A percentile compares a stretch with the other conserved stretches of the same genome.
These are phyloP conservation scores for Hymenoscyphus repandus DNA, from an alignment of 2,329 filamentous ascomycete genomes.

Conservation along the genomic window DNA sequence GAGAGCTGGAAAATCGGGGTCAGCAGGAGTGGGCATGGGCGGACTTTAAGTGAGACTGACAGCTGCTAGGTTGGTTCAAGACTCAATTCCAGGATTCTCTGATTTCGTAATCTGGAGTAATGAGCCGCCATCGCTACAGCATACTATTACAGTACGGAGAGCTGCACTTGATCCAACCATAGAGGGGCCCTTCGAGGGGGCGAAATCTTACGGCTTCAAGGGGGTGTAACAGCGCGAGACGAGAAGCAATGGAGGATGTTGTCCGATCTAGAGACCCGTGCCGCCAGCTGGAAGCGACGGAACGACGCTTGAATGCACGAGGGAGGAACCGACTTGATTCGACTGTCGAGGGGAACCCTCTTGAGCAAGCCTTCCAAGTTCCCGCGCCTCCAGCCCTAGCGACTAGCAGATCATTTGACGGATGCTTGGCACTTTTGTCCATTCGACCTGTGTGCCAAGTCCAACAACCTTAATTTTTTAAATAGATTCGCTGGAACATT, in stretches of 20 bases:
- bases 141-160: too few species aligned
- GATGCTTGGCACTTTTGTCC: too few species aligned
- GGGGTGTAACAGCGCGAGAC: not conserved
- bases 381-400: constrained; percentile 7
- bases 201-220: not conserved
- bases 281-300: not conserved
- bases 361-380: too few species aligned
- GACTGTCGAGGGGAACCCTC: not conserved
- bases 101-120: too few species aligned
- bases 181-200: too few species aligned
- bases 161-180: too few species aligned
- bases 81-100: too few species aligned
- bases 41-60: constrained; percentile 18
- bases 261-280: not conserved
- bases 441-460: too few species aligned
- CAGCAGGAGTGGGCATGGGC: constrained; percentile 27
- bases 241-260: not conserved
- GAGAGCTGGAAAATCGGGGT: constrained; percentile 12
- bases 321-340: not conserved
- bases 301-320: not conserved
- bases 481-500: too few species aligned
- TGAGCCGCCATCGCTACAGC: too few species aligned
- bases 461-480: too few species aligned
- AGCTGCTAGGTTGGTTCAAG: not conserved
- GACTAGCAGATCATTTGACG: not conserved